Base-by-base conservation (phyloP, 2,329 filamentous ascomycete species). In the Talaromyces sp. region DNA sequence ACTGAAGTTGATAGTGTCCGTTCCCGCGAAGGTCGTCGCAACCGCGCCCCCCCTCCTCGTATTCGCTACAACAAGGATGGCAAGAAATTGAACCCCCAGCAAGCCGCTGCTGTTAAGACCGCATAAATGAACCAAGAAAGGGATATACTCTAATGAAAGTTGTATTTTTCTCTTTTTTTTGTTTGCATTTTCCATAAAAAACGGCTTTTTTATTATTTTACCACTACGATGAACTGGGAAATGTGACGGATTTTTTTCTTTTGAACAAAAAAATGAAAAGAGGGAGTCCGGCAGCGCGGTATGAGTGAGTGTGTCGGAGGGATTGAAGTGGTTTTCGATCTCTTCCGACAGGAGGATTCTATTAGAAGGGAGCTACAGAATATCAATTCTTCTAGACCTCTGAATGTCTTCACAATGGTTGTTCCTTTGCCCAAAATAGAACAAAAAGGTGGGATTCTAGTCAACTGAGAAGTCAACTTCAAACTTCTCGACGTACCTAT, bases 31-130 rank as follows among this genome's bases (percentile, higher is more conserved):
- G 95, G 96, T 78, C 94, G 95, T 83, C 95, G 95, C 85, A 99
- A 99, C 92, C 92, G 95, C 83, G 94, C 94, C 78, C 96, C 95
- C 78, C 95, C 95, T 75, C 95, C 95, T 80, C 89, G 95, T 81
- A 93, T 99, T 78, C 88, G 95, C 79, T 99, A 96, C 92, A 99
- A 99, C 91, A 97, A 98, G 90, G 95, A 99, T 81, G 94, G 93
- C 87, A 99, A 99, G 93, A 99, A 99, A 91, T 89, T 99, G 81
- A 90, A 89, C 82, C 93, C 94, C 73, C 90, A 90, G 80, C 89
- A 92, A 84, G 85, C 86, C 74, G 86, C 87, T 78, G 85, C 86
- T 74, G 86, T 87, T 78, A 92, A 91, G 85, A 84, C 85, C 72
- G 69, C 74, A 70, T 78, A 78, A 70, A 72, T 72, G 73, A 73